phyloP scores from a whole-genome alignment of 1,284 basidiomycete genomes.

The Neonothopanus nambi region DNA sequence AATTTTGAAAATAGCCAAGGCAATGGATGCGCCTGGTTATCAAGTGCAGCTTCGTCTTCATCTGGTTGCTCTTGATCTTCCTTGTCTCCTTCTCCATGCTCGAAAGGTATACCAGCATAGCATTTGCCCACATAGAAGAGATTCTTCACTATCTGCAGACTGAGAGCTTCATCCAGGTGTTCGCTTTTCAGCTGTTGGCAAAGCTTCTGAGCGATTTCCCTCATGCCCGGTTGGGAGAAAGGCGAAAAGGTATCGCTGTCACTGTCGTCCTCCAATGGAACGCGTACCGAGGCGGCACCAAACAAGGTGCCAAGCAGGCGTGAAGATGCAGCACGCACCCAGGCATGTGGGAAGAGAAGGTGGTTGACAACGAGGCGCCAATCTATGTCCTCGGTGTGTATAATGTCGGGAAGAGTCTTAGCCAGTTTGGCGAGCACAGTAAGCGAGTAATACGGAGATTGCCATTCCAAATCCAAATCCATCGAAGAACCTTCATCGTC shows the following conservation, averaged over 20 bases:
- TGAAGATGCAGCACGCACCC: conserved; percentile 87
- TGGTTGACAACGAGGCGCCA: conserved; percentile 71
- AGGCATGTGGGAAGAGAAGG: conserved; percentile 90
- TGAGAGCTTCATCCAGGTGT: conserved; percentile 75
- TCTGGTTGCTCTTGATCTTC: conserved; percentile 35
- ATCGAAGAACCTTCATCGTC: conserved; percentile 46
- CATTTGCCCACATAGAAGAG: conserved; percentile 89
- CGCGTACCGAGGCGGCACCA: conserved; percentile 44
- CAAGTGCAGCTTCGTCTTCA: conserved; percentile 30
- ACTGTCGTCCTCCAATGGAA: conserved; percentile 35
- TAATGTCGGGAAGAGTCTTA: conserved; percentile 53
- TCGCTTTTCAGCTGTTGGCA: conserved; percentile 83
- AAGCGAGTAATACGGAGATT: conserved; percentile 82
- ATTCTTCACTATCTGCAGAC: conserved; percentile 92
- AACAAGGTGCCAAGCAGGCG: conserved; percentile 79
- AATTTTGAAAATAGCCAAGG: conserved; percentile 94
- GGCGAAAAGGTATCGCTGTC: conserved; percentile 39
- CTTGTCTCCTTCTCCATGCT: conserved; percentile 29
- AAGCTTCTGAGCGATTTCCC: conserved; percentile 75
- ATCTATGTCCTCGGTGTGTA: conserved; percentile 43
- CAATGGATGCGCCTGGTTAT: conserved; percentile 58
- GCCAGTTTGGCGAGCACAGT: conserved; percentile 67
- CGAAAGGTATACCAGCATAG: conserved; percentile 55
- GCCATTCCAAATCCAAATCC: conserved; percentile 73
- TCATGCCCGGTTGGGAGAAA: conserved; percentile 56